Base-by-base conservation (phyloP, 2,329 filamentous ascomycete species). In the Aspergillus vadensis region DNA sequence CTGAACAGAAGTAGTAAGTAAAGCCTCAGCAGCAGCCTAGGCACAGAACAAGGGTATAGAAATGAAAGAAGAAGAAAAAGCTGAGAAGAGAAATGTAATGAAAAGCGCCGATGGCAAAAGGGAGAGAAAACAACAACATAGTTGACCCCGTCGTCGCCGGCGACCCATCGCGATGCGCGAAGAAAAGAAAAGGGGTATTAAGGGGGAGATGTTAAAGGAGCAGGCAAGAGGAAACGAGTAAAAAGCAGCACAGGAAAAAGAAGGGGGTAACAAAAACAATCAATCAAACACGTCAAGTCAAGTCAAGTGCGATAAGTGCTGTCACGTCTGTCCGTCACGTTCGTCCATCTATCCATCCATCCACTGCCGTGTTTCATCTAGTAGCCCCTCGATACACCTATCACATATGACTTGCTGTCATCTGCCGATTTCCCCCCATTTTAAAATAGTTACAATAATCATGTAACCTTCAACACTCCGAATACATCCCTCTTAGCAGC, bases 401-500 rank as follows among this genome's bases (percentile, higher is more conserved):
- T 44, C 41, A 21, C 41, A 44, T 21, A 19, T 14, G 19, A 44
- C 21, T 10, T 21, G 12, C 41, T 2, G 5, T 3, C 41, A 23
- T 44, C 19, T 14, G 12, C 10, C 12, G 3, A 5, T 14, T 19
- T 5, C 10, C 4, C 8, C 17, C 17, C 10, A 4, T 23, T 19
- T 21, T 17, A 5, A 5, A 1, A 43, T 19, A 19, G 10, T 19
- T 12, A 44, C 14, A 43, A 4, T 5, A 2, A 43, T 63, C 59
- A 70, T 21, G 63, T 68, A 51, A 78, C 76, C 43, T 75, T 73
- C 65, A 79, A 67, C 27, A 78, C 76, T 1, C 74, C 76, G 63
- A 79, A 79, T 21, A 79, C 72, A 62, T 79, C 76, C 8, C 70
- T 69, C 14, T 50, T 27, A 9, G 47, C 41, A 17, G 60, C 64